These are phyloP conservation scores for Fusarium sp. DNA, from an alignment of 2,329 filamentous ascomycete species.

Conservation along the genomic window DNA sequence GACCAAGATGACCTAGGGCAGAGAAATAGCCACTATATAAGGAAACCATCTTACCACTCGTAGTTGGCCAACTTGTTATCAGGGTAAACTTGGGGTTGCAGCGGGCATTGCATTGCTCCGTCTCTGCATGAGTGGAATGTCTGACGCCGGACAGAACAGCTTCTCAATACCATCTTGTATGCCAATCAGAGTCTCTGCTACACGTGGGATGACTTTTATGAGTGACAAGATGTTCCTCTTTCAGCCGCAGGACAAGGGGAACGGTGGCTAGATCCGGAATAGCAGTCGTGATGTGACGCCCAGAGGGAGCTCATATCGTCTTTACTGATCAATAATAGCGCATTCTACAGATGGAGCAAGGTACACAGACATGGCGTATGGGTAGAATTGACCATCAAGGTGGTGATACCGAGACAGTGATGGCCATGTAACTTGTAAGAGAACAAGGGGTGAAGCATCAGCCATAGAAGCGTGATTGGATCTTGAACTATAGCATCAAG, in stretches of 20 bases:
- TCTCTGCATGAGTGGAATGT: slow-evolving; percentile 17
- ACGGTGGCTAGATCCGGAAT: not conserved
- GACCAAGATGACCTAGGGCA: not conserved
- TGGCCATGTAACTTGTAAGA: no score
- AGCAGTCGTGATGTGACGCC: no score
- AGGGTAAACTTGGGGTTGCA: not conserved
- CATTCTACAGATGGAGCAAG: not conserved
- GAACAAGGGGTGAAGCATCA: not conserved
- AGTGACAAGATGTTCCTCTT: slow-evolving; percentile 4
- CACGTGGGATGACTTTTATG: not conserved
- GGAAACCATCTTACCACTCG: rapidly evolving
- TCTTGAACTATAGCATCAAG: no score
- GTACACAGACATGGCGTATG: not conserved
- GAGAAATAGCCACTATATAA: slow-evolving; percentile 6
- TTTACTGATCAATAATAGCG: not conserved
- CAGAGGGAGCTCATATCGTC: not conserved
- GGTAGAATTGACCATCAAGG: slow-evolving; percentile 22
- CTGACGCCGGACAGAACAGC: slow-evolving; percentile 3
- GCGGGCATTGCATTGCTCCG: slow-evolving; percentile 9
- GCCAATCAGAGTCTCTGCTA: slow-evolving; percentile 6
- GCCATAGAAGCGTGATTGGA: no score
- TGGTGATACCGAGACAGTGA: not conserved
- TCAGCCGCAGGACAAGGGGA: not conserved
- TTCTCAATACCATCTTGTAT: not conserved
- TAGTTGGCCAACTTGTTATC: not conserved